Evolutionary conservation across 1,284 basidiomycete genomes (phyloP).

Genomic region (Moniliophthora roreri): DNA sequence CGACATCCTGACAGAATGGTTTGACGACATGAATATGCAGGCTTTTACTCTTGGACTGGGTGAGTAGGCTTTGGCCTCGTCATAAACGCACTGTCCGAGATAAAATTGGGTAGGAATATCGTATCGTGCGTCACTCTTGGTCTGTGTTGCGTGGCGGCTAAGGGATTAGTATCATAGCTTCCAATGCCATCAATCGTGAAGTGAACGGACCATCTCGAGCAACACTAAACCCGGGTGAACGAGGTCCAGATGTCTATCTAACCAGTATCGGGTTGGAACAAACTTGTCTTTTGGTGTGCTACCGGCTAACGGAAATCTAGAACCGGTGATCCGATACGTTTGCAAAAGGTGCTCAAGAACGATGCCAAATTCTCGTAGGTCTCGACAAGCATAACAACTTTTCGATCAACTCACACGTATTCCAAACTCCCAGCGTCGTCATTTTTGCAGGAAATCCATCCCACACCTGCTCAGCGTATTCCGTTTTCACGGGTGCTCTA

Average conservation of each 20-base stretch:
- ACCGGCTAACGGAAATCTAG: conserved; percentile 4
- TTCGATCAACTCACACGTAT: too few relatives aligned
- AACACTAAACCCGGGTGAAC: conserved; percentile 22
- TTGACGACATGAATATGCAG: conserved; percentile 24
- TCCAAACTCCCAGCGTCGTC: conserved; percentile 20
- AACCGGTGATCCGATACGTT: conserved; percentile 23
- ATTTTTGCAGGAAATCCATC: conserved; percentile 23
- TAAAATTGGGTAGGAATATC: too few relatives aligned
- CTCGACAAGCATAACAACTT: too few relatives aligned
- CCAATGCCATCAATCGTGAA: conserved; percentile 18
- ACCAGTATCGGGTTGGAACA: conserved; percentile 23
- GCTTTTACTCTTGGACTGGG: conserved; percentile 25
- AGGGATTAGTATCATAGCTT: conserved; percentile 7
- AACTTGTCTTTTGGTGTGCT: background rate
- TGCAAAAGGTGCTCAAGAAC: conserved; percentile 24
- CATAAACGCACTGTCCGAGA: too few relatives aligned
- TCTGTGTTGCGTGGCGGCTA: background rate
- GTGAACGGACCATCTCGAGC: conserved; percentile 17
- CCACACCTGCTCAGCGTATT: conserved; percentile 11
- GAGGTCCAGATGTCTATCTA: conserved; percentile 24
- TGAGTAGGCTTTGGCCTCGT: conserved; percentile 5
- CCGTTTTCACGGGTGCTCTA: conserved; percentile 12
- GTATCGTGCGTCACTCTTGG: background rate
- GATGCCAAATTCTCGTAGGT: conserved; percentile 22
- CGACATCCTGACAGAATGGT: conserved; percentile 25